Percentiles rank a stretch among this genome's conserved stretches.
These are phyloP conservation scores for Tylopilus felleus DNA, from an alignment of 768 basidiomycete genomes.

Conservation along the genomic window DNA sequence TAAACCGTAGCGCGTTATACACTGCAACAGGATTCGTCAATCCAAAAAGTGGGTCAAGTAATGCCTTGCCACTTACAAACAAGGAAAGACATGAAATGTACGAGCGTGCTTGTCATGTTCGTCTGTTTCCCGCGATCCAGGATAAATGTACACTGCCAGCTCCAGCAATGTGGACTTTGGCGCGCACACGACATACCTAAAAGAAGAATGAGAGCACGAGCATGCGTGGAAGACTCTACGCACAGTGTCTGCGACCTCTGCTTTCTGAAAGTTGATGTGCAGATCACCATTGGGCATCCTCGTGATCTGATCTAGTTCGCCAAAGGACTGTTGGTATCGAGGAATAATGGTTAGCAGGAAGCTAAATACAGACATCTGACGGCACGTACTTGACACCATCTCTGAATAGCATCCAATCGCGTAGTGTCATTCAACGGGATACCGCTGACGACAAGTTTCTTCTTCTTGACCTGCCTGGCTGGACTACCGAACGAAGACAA, in stretches of 20 bases:
- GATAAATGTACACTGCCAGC: constrained; percentile 79
- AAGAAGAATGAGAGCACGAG: constrained; percentile 7
- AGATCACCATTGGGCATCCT: constrained; percentile 76
- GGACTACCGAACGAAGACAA: constrained; percentile 33
- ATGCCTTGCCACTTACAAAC: constrained; percentile 25
- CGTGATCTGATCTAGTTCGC: constrained; percentile 68
- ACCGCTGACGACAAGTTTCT: constrained; percentile 67
- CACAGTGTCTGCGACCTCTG: constrained; percentile 80
- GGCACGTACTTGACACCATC: constrained; percentile 69
- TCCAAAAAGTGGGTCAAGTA: not conserved
- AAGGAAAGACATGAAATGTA: constrained; percentile 1
- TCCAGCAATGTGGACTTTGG: constrained; percentile 67
- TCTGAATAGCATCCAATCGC: constrained; percentile 64
- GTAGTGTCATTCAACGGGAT: constrained; percentile 55
- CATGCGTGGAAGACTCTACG: constrained; percentile 20
- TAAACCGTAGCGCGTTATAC: constrained; percentile 29
- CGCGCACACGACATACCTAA: constrained; percentile 76
- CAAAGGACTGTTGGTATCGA: constrained; percentile 54
- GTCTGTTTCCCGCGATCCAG: constrained; percentile 59
- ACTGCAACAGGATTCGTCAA: constrained; percentile 18
- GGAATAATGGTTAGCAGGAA: constrained; percentile 4
- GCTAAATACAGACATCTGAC: not conserved
- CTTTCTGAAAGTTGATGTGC: constrained; percentile 69
- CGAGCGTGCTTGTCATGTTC: constrained; percentile 20
- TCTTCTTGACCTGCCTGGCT: constrained; percentile 49